Evolutionary conservation across 495 filamentous ascomycete genomes (phyloP).

Genomic region (Aspergillus kassunensis): DNA sequence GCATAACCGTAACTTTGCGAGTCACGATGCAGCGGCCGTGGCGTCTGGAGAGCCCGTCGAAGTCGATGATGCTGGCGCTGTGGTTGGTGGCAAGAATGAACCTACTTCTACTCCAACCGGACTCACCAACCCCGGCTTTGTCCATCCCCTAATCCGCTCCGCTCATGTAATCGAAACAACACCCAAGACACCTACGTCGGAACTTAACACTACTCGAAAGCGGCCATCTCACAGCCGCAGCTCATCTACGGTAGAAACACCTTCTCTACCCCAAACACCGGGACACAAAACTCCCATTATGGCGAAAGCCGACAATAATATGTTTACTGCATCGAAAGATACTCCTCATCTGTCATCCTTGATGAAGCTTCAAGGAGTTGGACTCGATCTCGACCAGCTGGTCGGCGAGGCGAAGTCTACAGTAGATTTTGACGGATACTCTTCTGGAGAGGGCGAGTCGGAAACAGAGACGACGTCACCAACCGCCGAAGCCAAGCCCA

Average conservation of each 20-base stretch:
- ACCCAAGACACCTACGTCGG: constrained; percentile 41
- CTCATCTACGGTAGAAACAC: constrained; percentile 28
- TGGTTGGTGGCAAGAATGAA: constrained; percentile 51
- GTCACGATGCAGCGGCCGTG: constrained; percentile 90
- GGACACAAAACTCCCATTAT: constrained; percentile 10
- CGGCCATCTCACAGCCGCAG: constrained; percentile 12
- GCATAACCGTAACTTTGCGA: constrained; percentile 84
- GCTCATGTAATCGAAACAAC: constrained; percentile 54
- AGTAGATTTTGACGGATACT: constrained; percentile 25
- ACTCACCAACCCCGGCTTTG: constrained; percentile 49
- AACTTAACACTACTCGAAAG: constrained; percentile 27
- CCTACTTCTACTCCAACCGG: constrained; percentile 13
- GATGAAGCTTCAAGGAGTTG: constrained; percentile 60
- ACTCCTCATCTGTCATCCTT: constrained; percentile 72
- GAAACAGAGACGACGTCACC: constrained; percentile 18
- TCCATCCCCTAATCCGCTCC: constrained; percentile 66
- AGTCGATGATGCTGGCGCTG: constrained; percentile 53
- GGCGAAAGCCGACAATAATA: constrained; percentile 18
- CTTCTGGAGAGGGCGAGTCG: constrained; percentile 28
- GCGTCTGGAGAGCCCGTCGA: constrained; percentile 82
- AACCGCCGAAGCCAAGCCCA: constrained; percentile 12
- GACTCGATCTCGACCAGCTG: constrained; percentile 58
- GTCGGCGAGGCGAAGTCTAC: constrained; percentile 26
- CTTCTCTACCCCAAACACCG: constrained; percentile 15
- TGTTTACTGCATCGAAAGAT: constrained; percentile 53